These are phyloP conservation scores for Penicillium turbatum DNA, from an alignment of 495 filamentous ascomycete species.

Conservation along the genomic window DNA sequence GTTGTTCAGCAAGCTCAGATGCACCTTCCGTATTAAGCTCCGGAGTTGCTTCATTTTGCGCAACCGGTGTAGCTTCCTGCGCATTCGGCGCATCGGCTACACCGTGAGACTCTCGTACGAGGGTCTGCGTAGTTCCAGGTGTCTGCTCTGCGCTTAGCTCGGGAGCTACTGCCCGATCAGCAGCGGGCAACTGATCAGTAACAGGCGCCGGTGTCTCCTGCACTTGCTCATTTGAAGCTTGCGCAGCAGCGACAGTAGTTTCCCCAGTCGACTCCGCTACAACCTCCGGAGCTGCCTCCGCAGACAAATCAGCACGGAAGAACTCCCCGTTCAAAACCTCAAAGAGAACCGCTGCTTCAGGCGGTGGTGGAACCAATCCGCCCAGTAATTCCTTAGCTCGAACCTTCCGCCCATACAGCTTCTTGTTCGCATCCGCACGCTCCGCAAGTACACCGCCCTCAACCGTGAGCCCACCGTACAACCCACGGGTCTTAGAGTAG, in stretches of 20 bases:
- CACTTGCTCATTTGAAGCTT: neutral
- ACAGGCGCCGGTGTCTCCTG: neutral
- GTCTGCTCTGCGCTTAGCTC: neutral
- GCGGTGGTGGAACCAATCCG: conserved; percentile 71
- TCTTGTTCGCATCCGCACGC: conserved; percentile 83
- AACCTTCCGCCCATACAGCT: conserved; percentile 74
- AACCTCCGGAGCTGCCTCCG: neutral
- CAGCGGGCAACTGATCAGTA: too few relatives aligned
- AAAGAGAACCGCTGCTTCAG: conserved; percentile 73
- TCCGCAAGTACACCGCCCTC: conserved; percentile 87
- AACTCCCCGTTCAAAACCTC: conserved; percentile 56
- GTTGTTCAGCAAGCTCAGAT: neutral
- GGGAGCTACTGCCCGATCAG: neutral
- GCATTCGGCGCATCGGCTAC: neutral
- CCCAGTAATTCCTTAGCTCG: conserved; percentile 73
- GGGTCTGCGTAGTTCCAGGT: neutral
- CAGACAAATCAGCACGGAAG: neutral
- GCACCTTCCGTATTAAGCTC: neutral
- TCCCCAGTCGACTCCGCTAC: neutral
- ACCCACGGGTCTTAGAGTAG: conserved; percentile 89
- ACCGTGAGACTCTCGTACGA: neutral
- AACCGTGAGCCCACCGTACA: conserved; percentile 85
- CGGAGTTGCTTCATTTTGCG: neutral
- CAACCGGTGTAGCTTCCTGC: neutral
- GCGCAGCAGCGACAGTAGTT: neutral